A percentile compares a stretch with the other conserved stretches of the same genome.
Conservation (phyloP, 169 alveolate genomes). For the Babesia sp. region DNA sequence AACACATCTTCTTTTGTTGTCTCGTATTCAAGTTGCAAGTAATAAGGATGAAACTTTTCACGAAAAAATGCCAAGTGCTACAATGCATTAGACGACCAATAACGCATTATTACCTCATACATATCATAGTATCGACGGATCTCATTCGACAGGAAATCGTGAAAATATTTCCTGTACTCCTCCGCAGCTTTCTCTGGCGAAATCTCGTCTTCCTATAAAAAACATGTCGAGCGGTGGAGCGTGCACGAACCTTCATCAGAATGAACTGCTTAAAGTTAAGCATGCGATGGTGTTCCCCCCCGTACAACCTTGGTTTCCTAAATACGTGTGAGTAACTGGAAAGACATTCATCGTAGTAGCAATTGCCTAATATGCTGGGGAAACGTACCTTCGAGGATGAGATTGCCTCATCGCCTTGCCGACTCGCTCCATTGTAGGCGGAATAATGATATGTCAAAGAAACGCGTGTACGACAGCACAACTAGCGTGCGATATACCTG, state of each 20-base stretch:
- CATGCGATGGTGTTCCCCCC: conserved; percentile 56
- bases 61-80: conserved; percentile 65
- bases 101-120: conserved; percentile 39
- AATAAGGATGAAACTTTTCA: conserved; percentile 66
- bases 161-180: conserved; percentile 52
- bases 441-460: not conserved
- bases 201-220: conserved; percentile 63
- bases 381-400: conserved; percentile 31
- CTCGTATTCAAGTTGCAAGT: conserved; percentile 40
- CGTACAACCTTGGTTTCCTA: conserved; percentile 19
- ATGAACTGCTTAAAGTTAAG: conserved; percentile 67
- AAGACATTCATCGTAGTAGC: not conserved
- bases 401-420: conserved; percentile 11
- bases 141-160: conserved; percentile 43
- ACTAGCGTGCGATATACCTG: not conserved
- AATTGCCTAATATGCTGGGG: not conserved
- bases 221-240: not conserved
- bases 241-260: conserved; percentile 38
- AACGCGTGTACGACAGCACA: not conserved
- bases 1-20: conserved; percentile 12
- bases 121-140: conserved; percentile 55
- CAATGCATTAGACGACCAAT: not conserved
- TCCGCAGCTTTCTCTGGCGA: conserved; percentile 68
- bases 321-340: not conserved
- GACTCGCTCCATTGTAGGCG: conserved; percentile 1